Conservation (phyloP, 2,329 filamentous ascomycete genomes). For the Phialophora tarda region DNA sequence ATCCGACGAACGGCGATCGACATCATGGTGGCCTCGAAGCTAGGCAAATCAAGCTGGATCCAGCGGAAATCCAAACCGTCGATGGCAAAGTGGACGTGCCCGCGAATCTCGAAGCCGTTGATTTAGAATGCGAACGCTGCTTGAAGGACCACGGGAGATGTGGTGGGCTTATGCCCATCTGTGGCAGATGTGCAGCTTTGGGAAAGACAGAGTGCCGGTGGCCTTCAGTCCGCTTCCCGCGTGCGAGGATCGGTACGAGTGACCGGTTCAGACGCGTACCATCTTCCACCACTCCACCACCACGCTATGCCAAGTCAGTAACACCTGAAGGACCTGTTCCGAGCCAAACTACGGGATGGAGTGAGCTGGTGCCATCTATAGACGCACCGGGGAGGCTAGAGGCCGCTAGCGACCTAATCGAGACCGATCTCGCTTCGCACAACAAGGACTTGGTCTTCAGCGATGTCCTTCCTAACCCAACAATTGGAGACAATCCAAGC, state of each 20-base stretch:
- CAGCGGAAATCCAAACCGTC: not conserved
- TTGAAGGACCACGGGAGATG: not conserved
- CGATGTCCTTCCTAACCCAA: not conserved
- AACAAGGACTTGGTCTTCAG: constrained; percentile 11
- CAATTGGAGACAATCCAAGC: not conserved
- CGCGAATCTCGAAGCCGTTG: not conserved
- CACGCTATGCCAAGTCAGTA: not conserved
- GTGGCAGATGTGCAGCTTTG: not conserved
- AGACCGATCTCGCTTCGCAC: not conserved
- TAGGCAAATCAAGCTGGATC: not conserved
- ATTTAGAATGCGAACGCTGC: not conserved
- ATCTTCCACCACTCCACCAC: not conserved
- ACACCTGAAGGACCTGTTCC: not conserved
- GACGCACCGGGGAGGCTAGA: not conserved
- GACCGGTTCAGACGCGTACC: not conserved
- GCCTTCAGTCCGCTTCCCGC: not conserved
- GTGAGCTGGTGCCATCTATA: not conserved
- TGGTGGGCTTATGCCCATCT: not conserved
- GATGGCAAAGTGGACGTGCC: not conserved
- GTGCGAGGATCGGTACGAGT: not conserved
- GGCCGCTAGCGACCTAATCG: not conserved
- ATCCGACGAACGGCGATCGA: not conserved
- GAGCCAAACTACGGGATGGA: not conserved
- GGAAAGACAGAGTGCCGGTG: not conserved
- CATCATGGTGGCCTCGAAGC: not conserved